A percentile compares a stretch with the other conserved stretches of the same genome.
Conservation (phyloP, 768 basidiomycete species). For the Russula foetens region DNA sequence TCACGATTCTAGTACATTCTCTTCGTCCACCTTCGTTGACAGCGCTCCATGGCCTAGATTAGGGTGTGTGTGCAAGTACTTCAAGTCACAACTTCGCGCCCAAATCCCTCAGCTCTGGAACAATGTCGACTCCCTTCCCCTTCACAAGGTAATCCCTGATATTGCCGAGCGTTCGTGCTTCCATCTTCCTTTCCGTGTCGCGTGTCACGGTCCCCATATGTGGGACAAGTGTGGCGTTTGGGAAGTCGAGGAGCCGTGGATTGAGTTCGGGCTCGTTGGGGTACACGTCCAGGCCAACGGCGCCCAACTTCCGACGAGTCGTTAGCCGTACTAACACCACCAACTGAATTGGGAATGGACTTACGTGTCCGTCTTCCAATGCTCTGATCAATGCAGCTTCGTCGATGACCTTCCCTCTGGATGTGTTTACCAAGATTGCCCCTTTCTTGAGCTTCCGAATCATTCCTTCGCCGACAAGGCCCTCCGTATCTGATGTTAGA, state of each 20-base stretch:
- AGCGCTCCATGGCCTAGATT: neutral
- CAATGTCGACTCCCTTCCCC: constrained; percentile 59
- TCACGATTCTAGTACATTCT: neutral
- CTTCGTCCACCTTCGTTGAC: neutral
- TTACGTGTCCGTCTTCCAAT: constrained; percentile 79
- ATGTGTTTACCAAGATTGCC: constrained; percentile 77
- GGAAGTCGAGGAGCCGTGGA: constrained; percentile 70
- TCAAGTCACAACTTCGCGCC: constrained; percentile 9
- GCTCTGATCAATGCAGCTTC: constrained; percentile 82
- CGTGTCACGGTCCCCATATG: constrained; percentile 89
- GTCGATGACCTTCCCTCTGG: constrained; percentile 85
- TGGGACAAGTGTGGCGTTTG: constrained; percentile 77
- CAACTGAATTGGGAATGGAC: constrained; percentile 24
- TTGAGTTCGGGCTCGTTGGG: constrained; percentile 80
- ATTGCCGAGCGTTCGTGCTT: constrained; percentile 75
- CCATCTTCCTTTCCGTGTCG: constrained; percentile 77
- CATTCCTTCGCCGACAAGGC: constrained; percentile 64
- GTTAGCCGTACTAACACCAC: neutral
- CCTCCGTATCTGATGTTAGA: constrained; percentile 62
- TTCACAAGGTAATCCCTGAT: constrained; percentile 58
- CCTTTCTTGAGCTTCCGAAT: constrained; percentile 74
- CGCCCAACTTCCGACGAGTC: constrained; percentile 48
- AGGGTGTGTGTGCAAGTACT: neutral
- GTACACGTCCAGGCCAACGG: constrained; percentile 80
- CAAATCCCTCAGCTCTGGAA: constrained; percentile 41